Evolutionary conservation across 2,329 filamentous ascomycete species (phyloP), one percentile per base, ranked within the genome.

Genomic region (Penicillium sp.): DNA sequence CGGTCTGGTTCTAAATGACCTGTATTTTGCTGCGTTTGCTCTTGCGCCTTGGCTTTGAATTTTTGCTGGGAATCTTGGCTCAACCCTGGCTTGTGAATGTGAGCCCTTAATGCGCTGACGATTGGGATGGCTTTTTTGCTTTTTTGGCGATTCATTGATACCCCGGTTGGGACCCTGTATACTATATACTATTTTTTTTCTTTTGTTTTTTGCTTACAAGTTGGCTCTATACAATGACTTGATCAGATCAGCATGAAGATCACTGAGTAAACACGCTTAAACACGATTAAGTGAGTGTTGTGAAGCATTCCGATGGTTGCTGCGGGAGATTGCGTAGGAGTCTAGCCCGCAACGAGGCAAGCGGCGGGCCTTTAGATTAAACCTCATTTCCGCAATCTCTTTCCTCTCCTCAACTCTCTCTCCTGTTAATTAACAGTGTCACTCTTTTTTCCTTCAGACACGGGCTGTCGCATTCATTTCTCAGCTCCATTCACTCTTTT

Each of bases 401-500:
- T 27, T 27, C 24, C 43, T 54, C 34, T 53, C 36, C 41, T 41
- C 43, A 50, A 32, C 16, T 16, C 14, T 47, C 14, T 47, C 47
- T 56, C 50, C 50, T 58, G 50, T 59, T 54, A 8, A 40, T 45
- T 53, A 56, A 54, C 60, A 62, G 58, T 61, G 58, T 60, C 59
- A 55, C 57, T 67, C 58, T 46, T 64, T 66, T 57, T 42, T 50
- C 56, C 42, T 47, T 52, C 46, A 53, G 45, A 68, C 64, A 64
- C 66, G 66, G 62, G 66, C 69, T 69, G 67, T 67, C 66, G 41
- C 55, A 60, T 61, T 71, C 67, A 47, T 69, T 70, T 64, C 38
- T 51, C 62, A 66, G 65, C 65, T 64, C 62, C 63, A 69, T 67
- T 66, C 69, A 59, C 58, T 72, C 68, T 61, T 67, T 68, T 49